Conservation (phyloP, 345 rosid genomes). For the Ceriops tagal region DNA sequence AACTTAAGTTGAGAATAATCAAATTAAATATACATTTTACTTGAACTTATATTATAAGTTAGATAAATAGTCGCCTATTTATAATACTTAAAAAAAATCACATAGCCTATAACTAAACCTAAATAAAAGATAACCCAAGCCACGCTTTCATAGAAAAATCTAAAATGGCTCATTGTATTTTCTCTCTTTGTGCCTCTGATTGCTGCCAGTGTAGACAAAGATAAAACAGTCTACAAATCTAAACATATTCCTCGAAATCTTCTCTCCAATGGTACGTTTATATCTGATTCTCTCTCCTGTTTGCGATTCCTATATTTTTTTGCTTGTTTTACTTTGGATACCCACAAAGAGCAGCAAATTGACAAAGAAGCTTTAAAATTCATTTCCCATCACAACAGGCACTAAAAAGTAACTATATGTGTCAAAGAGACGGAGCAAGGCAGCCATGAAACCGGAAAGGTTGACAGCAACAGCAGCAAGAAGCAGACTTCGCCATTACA, state of each 20-base stretch:
- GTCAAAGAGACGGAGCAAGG: slow-evolving; percentile 40
- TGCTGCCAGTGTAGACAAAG: neutral
- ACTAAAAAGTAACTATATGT: slow-evolving; percentile 36
- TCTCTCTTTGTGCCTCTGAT: neutral
- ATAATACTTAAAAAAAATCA: neutral
- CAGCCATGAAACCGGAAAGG: slow-evolving; percentile 29
- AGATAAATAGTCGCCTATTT: no score
- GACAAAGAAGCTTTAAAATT: neutral
- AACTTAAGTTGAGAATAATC: no score
- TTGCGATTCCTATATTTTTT: neutral
- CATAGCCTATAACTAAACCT: neutral
- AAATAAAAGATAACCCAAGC: slow-evolving; percentile 26
- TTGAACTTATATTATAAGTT: no score
- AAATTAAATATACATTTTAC: no score
- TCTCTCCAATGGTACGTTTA: slow-evolving; percentile 17
- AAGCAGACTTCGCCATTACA: slow-evolving; percentile 36
- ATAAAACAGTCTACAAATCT: neutral
- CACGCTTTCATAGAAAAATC: slow-evolving; percentile 45
- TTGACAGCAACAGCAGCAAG: slow-evolving; percentile 14
- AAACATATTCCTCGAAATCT: slow-evolving; percentile 38
- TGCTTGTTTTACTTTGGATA: slow-evolving; percentile 19
- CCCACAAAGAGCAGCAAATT: slow-evolving; percentile 10
- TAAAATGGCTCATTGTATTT: slow-evolving; percentile 23
- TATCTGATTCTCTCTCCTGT: slow-evolving; percentile 12
- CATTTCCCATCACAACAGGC: neutral